Conservation (phyloP, 257 asterid genomes). For the Ocimum tenuiflorum region DNA sequence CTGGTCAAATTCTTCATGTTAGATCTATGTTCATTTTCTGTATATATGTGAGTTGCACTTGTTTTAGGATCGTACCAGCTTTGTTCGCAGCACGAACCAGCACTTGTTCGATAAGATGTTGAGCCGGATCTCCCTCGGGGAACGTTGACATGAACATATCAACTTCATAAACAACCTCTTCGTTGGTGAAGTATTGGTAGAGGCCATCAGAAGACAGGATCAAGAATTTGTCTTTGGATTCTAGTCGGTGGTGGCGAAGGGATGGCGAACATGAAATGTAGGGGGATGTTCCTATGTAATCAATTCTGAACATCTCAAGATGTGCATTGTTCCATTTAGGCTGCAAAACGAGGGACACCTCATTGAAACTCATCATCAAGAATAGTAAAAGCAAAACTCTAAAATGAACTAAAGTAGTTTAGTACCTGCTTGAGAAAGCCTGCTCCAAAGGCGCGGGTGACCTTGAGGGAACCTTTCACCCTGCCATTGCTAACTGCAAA, state of each 20-base stretch:
- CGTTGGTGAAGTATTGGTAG: slow-evolving; percentile 85
- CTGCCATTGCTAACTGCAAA: slow-evolving; percentile 58
- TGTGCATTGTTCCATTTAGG: slow-evolving; percentile 90
- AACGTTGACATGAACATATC: slow-evolving; percentile 64
- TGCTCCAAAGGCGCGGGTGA: slow-evolving; percentile 96
- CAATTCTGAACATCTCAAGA: slow-evolving; percentile 80
- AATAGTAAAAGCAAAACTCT: no score
- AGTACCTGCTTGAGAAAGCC: slow-evolving; percentile 82
- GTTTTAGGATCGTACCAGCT: slow-evolving; percentile 47
- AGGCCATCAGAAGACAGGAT: slow-evolving; percentile 93
- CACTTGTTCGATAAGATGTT: slow-evolving; percentile 86
- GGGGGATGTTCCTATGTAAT: slow-evolving; percentile 66
- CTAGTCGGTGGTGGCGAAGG: slow-evolving; percentile 64
- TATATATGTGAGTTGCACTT: neutral
- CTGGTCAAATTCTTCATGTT: slow-evolving; percentile 28
- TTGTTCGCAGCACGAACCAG: slow-evolving; percentile 88
- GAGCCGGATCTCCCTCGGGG: slow-evolving; percentile 98
- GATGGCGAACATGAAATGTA: slow-evolving; percentile 75
- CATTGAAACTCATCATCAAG: neutral
- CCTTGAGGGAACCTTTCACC: slow-evolving; percentile 84
- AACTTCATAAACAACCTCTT: slow-evolving; percentile 77
- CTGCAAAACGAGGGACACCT: slow-evolving; percentile 36
- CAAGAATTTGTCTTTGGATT: slow-evolving; percentile 65
- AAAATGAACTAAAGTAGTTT: neutral
- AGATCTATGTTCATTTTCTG: neutral